Conservation (phyloP, 1,284 basidiomycete species). For the Rhodotorula sp. region DNA sequence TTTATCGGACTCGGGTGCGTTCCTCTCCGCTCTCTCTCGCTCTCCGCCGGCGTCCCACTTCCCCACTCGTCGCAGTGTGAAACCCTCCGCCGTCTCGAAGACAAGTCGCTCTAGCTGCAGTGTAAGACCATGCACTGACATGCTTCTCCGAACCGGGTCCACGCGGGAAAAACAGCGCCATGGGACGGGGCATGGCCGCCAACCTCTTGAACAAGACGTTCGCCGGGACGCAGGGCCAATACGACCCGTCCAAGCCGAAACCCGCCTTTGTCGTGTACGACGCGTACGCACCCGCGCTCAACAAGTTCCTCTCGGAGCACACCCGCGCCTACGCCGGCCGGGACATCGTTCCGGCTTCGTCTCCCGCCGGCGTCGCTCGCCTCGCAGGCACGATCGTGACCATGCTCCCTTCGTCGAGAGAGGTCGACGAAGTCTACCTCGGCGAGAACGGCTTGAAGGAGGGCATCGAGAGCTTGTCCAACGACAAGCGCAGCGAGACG, state of each 20-base stretch:
- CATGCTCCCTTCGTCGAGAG: conserved; percentile 54
- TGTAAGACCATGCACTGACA: not conserved
- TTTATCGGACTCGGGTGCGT: conserved; percentile 72
- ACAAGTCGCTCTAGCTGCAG: not conserved
- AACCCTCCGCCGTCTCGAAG: not conserved
- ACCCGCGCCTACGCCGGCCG: conserved; percentile 42
- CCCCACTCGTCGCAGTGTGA: not conserved
- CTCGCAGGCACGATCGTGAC: conserved; percentile 52
- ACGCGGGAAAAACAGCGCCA: conserved; percentile 45
- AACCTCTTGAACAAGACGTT: conserved; percentile 57
- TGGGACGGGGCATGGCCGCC: conserved; percentile 80
- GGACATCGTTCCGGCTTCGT: conserved; percentile 45
- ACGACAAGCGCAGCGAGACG: conserved; percentile 49
- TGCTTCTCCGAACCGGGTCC: not conserved
- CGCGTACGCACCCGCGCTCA: conserved; percentile 62
- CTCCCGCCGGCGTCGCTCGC: conserved; percentile 51
- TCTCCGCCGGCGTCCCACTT: not conserved
- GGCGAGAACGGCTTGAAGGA: conserved; percentile 41
- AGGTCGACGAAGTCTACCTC: conserved; percentile 52
- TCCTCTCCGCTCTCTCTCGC: too few species aligned
- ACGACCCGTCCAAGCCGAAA: conserved; percentile 9
- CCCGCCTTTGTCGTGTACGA: conserved; percentile 70
- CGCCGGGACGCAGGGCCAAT: conserved; percentile 24
- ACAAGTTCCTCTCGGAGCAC: conserved; percentile 57
- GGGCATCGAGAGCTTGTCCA: conserved; percentile 28